Percentiles rank a stretch among this genome's conserved stretches.
phyloP scores from a whole-genome alignment of 345 rosid genomes.

The Moricandia moricandioides region DNA sequence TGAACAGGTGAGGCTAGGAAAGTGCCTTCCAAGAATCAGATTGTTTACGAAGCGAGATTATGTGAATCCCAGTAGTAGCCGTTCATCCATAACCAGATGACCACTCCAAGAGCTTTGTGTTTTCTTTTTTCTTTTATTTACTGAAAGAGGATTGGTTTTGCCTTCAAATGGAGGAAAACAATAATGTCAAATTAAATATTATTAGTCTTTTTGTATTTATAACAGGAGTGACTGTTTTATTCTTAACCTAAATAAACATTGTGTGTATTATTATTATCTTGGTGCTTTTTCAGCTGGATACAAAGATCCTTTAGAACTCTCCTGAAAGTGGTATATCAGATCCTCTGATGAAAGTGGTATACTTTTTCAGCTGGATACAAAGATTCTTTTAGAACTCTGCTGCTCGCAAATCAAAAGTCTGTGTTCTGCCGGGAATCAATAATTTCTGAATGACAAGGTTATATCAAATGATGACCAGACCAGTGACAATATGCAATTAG shows the following conservation, averaged over 20 bases:
- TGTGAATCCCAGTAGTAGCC: conserved; percentile 51
- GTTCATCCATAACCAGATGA: conserved; percentile 48
- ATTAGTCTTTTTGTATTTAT: conserved; percentile 15
- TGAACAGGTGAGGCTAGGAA: conserved; percentile 50
- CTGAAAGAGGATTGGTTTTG: neutral
- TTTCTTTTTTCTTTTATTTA: neutral
- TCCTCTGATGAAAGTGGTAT: no score
- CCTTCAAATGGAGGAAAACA: conserved; percentile 4
- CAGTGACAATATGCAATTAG: no score
- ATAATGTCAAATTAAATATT: neutral
- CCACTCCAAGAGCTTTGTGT: neutral
- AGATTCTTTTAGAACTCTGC: no score
- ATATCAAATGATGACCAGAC: no score
- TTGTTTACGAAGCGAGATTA: conserved; percentile 46
- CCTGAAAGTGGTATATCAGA: no score
- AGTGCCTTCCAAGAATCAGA: conserved; percentile 48
- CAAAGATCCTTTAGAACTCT: no score
- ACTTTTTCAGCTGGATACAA: no score
- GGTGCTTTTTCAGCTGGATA: no score
- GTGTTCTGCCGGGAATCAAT: no score
- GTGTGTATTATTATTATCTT: conserved; percentile 3
- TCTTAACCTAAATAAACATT: neutral
- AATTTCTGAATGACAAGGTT: no score
- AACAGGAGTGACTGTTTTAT: neutral
- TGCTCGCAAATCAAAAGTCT: neutral